phyloP scores from a whole-genome alignment of 2,329 filamentous ascomycete genomes.

The Penicillium sp. region DNA sequence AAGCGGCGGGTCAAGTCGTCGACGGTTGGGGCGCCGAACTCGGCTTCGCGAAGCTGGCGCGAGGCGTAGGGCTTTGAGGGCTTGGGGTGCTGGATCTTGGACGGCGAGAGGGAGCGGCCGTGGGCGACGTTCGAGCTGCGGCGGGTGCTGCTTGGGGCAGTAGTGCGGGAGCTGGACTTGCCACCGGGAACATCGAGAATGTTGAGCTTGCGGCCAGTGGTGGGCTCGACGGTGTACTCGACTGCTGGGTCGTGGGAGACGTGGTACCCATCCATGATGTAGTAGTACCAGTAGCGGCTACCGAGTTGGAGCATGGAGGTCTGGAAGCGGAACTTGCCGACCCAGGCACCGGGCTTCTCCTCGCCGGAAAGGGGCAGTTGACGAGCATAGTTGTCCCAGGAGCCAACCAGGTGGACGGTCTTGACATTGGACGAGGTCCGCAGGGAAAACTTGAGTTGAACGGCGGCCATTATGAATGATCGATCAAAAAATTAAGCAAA shows the following conservation, averaged over 20 bases:
- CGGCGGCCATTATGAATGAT: constrained; percentile 68
- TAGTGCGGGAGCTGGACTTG: constrained; percentile 34
- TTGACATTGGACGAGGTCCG: constrained; percentile 96
- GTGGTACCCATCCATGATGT: constrained; percentile 99
- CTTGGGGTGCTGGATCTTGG: constrained; percentile 88
- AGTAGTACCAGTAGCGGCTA: constrained; percentile 99
- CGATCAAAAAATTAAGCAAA: constrained; percentile 8
- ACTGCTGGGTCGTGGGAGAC: constrained; percentile 94
- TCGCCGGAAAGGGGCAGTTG: constrained; percentile 95
- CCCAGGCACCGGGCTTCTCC: constrained; percentile 86
- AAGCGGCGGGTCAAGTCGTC: constrained; percentile 81
- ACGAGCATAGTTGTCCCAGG: constrained; percentile 95
- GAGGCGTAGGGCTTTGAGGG: constrained; percentile 86
- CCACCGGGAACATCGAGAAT: constrained; percentile 83
- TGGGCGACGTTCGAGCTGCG: constrained; percentile 71
- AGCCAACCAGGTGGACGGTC: constrained; percentile 95
- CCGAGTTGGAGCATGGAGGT: constrained; percentile 81
- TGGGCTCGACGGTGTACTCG: constrained; percentile 87
- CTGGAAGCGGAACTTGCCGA: constrained; percentile 95
- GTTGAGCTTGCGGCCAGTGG: constrained; percentile 95
- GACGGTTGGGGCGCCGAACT: constrained; percentile 72
- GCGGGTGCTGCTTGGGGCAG: constrained; percentile 35
- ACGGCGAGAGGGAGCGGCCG: constrained; percentile 83
- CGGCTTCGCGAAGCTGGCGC: constrained; percentile 78
- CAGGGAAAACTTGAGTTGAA: constrained; percentile 94